A percentile compares a stretch with the other conserved stretches of the same genome.
Conservation (phyloP, 768 basidiomycete genomes). For the Mycena galopus region DNA sequence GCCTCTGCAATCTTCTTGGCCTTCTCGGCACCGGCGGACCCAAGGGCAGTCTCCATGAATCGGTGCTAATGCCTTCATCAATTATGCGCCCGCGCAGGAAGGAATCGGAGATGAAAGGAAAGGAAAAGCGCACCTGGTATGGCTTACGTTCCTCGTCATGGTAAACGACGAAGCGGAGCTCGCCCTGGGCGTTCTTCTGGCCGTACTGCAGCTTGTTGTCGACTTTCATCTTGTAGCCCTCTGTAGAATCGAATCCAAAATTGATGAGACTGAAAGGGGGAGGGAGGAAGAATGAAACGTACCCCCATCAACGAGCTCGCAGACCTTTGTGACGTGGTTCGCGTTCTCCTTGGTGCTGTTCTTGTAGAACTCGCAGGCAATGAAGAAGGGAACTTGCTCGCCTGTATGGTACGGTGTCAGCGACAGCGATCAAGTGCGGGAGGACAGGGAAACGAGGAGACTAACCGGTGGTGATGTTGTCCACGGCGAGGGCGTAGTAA, state of each 20-base stretch:
- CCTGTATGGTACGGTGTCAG: no score
- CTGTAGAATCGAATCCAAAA: no score
- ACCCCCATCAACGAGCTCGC: not conserved
- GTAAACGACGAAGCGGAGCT: no score
- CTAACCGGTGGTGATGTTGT: conserved; percentile 8
- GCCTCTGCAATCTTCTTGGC: no score
- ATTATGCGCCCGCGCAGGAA: no score
- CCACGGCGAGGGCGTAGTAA: not conserved
- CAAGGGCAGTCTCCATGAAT: no score
- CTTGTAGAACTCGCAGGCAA: conserved; percentile 5
- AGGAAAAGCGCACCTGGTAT: no score
- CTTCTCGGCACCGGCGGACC: no score
- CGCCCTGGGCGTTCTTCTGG: not conserved
- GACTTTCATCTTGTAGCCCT: conserved; percentile 4
- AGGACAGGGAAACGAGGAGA: not conserved
- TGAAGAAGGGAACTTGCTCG: conserved; percentile 1
- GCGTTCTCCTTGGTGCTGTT: not conserved
- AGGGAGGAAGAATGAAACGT: not conserved
- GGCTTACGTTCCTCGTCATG: no score
- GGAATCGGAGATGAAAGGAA: no score
- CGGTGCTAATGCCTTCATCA: no score
- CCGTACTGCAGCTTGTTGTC: not conserved
- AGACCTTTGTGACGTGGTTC: conserved; percentile 1
- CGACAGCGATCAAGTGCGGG: not conserved
- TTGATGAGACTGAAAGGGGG: no score